A percentile compares a stretch with the other conserved stretches of the same genome.
phyloP scores from a whole-genome alignment of 306 rosid species.

The Fagus sylvatica region DNA sequence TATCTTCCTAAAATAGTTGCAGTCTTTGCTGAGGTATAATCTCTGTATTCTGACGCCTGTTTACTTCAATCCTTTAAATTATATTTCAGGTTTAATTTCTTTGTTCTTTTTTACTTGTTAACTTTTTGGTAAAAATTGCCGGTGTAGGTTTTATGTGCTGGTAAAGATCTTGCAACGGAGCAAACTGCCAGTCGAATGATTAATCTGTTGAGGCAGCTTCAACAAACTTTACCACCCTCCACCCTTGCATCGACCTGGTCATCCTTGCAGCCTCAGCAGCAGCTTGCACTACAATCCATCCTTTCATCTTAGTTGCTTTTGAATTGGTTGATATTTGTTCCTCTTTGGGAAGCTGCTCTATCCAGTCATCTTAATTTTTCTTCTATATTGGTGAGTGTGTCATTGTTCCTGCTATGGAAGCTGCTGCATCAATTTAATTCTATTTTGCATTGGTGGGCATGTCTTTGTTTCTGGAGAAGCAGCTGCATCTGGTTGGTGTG shows the following conservation, averaged over 20 bases:
- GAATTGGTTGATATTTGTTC: slow-evolving; percentile 11
- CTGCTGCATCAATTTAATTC: slow-evolving; percentile 30
- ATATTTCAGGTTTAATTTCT: slow-evolving; percentile 2
- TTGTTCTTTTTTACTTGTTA: not conserved
- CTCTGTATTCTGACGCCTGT: not conserved
- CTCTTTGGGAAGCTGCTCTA: slow-evolving; percentile 9
- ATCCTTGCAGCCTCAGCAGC: slow-evolving; percentile 96
- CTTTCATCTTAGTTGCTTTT: slow-evolving; percentile 48
- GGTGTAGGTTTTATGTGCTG: slow-evolving; percentile 80
- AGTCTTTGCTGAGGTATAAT: slow-evolving; percentile 68
- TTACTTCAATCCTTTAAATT: slow-evolving; percentile 2
- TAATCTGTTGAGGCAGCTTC: slow-evolving; percentile 83
- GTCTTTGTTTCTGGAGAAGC: slow-evolving; percentile 20
- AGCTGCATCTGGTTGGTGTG: slow-evolving; percentile 35
- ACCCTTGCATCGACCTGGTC: slow-evolving; percentile 91
- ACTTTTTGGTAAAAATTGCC: not conserved
- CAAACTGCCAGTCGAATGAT: slow-evolving; percentile 87
- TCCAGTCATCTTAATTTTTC: not conserved
- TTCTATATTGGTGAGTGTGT: slow-evolving; percentile 25
- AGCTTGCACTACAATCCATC: slow-evolving; percentile 87
- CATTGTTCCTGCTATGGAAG: slow-evolving; percentile 29
- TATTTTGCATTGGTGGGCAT: slow-evolving; percentile 24
- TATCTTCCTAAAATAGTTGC: slow-evolving; percentile 70
- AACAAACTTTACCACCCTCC: slow-evolving; percentile 84
- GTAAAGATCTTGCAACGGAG: slow-evolving; percentile 91